Conservation (phyloP, 2,329 filamentous ascomycete genomes). For the Paraphaeosphaeria sporulosa region DNA sequence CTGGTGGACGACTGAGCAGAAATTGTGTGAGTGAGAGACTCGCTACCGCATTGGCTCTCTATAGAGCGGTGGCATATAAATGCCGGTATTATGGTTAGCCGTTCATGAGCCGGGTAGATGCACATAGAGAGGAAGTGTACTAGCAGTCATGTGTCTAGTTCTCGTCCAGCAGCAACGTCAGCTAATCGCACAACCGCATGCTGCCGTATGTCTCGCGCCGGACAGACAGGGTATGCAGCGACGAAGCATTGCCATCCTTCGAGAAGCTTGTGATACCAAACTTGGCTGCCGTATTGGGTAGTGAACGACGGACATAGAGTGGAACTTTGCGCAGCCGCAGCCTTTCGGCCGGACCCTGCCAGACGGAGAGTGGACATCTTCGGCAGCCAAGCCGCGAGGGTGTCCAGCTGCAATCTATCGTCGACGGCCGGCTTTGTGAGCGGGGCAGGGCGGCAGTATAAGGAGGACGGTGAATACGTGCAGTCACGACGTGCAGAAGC, state of each 20-base stretch:
- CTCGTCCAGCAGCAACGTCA: conserved; percentile 32
- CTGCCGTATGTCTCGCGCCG: conserved; percentile 21
- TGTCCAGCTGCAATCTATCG: conserved; percentile 34
- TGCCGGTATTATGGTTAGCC: conserved; percentile 27
- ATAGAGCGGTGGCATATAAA: conserved; percentile 21
- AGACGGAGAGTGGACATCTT: conserved; percentile 18
- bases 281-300: conserved; percentile 33
- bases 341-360: conserved; percentile 40
- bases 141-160: conserved; percentile 34
- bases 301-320: conserved; percentile 28
- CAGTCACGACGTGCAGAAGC: conserved; percentile 22
- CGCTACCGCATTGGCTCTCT: conserved; percentile 28
- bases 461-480: conserved; percentile 25
- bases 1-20: conserved; percentile 15
- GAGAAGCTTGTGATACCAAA: conserved; percentile 29
- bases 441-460: conserved; percentile 20
- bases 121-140: conserved; percentile 27
- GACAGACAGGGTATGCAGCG: conserved; percentile 22
- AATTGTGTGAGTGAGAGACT: conserved; percentile 19
- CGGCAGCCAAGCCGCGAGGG: conserved; percentile 18
- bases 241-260: conserved; percentile 33
- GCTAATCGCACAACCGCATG: conserved; percentile 28
- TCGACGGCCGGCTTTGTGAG: conserved; percentile 26
- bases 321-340: conserved; percentile 22
- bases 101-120: conserved; percentile 22